Conservation (phyloP, 2,329 filamentous ascomycete genomes). For the Nemania sp. region DNA sequence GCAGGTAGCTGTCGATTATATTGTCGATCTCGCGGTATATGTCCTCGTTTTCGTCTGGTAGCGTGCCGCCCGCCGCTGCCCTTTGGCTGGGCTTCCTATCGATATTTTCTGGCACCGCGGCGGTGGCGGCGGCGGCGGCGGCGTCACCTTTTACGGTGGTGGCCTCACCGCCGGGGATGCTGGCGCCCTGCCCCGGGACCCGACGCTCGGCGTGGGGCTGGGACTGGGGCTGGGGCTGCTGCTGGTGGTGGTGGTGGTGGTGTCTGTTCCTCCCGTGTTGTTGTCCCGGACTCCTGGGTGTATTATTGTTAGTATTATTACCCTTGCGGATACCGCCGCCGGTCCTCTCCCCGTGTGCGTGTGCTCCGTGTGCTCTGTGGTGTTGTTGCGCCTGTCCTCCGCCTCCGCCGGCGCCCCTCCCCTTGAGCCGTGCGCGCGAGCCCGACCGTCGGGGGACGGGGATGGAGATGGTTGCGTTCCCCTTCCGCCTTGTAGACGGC, state of each 20-base stretch:
- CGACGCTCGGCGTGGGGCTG: no score
- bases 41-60: slow-evolving; percentile 15
- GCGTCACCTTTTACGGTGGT: no score
- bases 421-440: background rate
- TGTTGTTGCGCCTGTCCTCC: background rate
- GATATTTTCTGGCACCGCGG: background rate
- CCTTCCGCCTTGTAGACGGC: background rate
- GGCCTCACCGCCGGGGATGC: no score
- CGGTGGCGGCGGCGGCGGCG: no score
- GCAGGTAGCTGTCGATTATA: slow-evolving; percentile 37
- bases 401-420: background rate
- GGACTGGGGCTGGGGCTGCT: no score
- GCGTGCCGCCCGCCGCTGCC: background rate
- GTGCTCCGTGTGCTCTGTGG: no score
- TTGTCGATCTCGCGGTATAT: slow-evolving; percentile 35
- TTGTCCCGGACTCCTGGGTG: background rate
- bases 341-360: background rate
- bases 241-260: no score
- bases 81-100: background rate
- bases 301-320: no score
- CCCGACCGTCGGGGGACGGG: background rate
- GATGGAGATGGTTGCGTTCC: background rate
- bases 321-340: background rate
- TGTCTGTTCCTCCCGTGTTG: background rate
- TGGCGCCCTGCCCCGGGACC: background rate